Percentiles rank a stretch among this genome's conserved stretches.
Evolutionary conservation across 352 stramenopile genomes (phyloP).

Genomic region (Nannochloropsis limnetica): DNA sequence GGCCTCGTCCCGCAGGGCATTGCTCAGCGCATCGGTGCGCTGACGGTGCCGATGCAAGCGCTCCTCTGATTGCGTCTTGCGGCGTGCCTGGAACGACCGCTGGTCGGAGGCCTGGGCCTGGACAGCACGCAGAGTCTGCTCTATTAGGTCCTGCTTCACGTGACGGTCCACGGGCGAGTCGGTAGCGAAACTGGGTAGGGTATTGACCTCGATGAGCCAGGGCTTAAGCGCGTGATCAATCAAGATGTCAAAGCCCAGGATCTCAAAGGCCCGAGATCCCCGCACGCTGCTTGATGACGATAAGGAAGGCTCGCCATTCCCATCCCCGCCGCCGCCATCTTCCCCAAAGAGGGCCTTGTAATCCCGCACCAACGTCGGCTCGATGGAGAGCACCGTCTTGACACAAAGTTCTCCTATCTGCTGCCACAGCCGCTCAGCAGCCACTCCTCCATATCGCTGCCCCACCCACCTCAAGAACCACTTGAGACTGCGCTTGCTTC

Average conservation of each 20-base stretch:
- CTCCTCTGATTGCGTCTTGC: constrained; percentile 40
- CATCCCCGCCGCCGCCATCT: constrained; percentile 35
- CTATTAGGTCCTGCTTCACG: constrained; percentile 86
- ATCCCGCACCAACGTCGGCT: constrained; percentile 79
- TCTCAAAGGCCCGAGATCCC: constrained; percentile 73
- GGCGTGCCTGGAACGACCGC: constrained; percentile 41
- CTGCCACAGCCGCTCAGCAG: constrained; percentile 69
- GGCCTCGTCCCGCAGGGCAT: background rate
- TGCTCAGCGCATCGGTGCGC: background rate
- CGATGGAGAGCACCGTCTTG: constrained; percentile 80
- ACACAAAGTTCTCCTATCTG: constrained; percentile 82
- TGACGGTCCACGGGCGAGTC: constrained; percentile 84
- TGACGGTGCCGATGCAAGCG: constrained; percentile 34
- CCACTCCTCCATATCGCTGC: constrained; percentile 57
- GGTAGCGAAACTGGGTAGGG: constrained; percentile 82
- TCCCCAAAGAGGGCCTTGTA: constrained; percentile 68
- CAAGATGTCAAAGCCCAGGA: constrained; percentile 92
- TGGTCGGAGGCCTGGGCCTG: constrained; percentile 48
- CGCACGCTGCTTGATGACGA: constrained; percentile 39
- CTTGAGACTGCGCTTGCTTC: constrained; percentile 53
- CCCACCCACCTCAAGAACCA: constrained; percentile 84
- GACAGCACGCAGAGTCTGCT: constrained; percentile 56
- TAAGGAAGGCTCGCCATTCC: constrained; percentile 43
- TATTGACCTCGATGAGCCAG: constrained; percentile 94
- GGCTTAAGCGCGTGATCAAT: constrained; percentile 83